Percentiles rank a stretch among this genome's conserved stretches.
Evolutionary conservation across 495 filamentous ascomycete species (phyloP).

Genomic region (Venustampulla echinocandica): DNA sequence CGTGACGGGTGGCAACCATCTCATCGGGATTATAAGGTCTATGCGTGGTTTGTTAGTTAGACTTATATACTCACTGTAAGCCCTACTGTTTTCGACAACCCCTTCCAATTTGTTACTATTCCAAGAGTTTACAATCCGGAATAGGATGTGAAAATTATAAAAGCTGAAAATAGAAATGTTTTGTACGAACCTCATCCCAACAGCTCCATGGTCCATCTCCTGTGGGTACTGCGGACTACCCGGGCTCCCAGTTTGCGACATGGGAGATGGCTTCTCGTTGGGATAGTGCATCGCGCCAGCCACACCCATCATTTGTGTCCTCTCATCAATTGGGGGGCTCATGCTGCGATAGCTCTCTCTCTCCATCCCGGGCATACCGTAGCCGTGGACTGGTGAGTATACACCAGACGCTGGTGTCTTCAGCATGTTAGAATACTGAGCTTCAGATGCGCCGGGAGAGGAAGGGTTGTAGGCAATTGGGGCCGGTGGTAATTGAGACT

Average conservation of each 20-base stretch:
- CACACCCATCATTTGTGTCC: conserved; percentile 11
- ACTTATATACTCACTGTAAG: neutral
- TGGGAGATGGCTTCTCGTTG: neutral
- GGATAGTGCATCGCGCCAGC: neutral
- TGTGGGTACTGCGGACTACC: conserved; percentile 12
- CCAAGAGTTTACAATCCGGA: neutral
- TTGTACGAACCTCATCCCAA: neutral
- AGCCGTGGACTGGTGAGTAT: neutral
- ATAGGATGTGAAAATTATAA: too few species aligned
- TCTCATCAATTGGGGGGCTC: conserved; percentile 16
- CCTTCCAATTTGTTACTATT: neutral
- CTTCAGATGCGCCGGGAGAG: neutral
- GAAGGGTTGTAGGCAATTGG: neutral
- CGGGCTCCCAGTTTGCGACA: conserved; percentile 1
- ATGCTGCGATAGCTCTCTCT: conserved; percentile 7
- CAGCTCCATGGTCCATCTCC: conserved; percentile 12
- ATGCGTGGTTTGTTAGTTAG: neutral
- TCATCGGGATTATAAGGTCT: conserved; percentile 8
- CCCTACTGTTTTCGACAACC: neutral
- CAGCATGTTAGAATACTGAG: neutral
- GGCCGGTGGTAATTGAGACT: neutral
- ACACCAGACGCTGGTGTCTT: neutral
- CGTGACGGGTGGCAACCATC: too few species aligned
- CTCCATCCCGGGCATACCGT: neutral
- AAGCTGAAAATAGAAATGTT: neutral